Conservation (phyloP, 148 eudicot genomes). For the Vaccinium corymbosum region DNA sequence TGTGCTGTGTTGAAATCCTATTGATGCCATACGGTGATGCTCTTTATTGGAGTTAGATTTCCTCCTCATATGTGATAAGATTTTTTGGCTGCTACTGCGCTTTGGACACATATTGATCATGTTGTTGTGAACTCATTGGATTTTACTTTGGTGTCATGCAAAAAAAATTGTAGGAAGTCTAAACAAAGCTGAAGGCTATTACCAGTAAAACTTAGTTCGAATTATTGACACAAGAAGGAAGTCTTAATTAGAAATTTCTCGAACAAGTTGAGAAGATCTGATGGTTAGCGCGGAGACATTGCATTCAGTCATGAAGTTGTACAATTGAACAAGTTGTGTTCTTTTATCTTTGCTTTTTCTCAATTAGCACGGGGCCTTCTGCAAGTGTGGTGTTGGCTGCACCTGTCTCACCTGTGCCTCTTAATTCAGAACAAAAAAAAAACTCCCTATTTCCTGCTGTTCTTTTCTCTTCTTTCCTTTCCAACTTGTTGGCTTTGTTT, state of each 20-base stretch:
- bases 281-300: neutral
- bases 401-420: constrained; percentile 46
- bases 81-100: too few species aligned
- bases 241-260: neutral
- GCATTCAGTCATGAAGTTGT: constrained; percentile 34
- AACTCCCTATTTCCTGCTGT: too few species aligned
- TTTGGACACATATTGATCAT: too few species aligned
- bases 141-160: neutral
- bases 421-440: neutral
- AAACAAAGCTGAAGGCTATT: constrained; percentile 1
- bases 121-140: too few species aligned
- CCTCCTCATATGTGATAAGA: too few species aligned
- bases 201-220: constrained; percentile 5
- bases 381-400: constrained; percentile 52
- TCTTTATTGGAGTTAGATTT: too few species aligned
- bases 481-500: too few species aligned
- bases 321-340: constrained; percentile 27
- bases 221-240: neutral
- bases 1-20: too few species aligned
- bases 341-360: neutral
- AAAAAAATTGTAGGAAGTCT: neutral
- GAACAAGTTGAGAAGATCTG: neutral
- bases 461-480: too few species aligned
- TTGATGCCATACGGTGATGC: too few species aligned
- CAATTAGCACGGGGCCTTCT: constrained; percentile 25